Evolutionary conservation across 495 filamentous ascomycete genomes (phyloP), one percentile per base, ranked within the genome.

Genomic region (Lasiosphaeria ovina): DNA sequence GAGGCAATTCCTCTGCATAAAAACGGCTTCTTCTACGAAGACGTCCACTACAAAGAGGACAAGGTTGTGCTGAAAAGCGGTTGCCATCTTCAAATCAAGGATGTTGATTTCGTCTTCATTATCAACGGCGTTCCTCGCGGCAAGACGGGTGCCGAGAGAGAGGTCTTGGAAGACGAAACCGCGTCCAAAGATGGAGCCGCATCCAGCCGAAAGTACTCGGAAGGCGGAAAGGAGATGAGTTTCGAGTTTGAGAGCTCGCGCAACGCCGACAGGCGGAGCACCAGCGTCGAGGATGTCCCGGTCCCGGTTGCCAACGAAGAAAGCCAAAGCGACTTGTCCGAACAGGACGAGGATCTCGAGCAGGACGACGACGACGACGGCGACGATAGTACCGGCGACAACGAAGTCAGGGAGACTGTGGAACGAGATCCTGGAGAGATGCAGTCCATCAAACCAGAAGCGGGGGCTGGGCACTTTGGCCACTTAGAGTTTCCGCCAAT

Each of bases 21-120:
- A 64, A 97, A 97, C 69, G 92, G 92, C 35, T 87, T 89, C 36
- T 96, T 93, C 61, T 84, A 90, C 51, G 88, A 96, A 54, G 89
- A 89, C 38, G 81, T 86, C 54, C 88, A 85, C 72, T 80, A 87
- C 65, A 77, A 80, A 14, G 85, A 87, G 44, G 79, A 85, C 40
- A 76, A 84, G 16, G 81, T 89, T 24, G 81, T 85, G 8, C 74
- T 97, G 53, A 80, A 85, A 53, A 89, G 89, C 65, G 88, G 89
- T 45, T 87, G 87, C 66, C 78, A 79, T 16, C 86, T 96, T 40
- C 87, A 91, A 66, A 90, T 96, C 66, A 90, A 90, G 64, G 85
- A 87, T 44, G 88, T 94, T 11, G 79, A 83, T 45, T 86, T 94
- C 54, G 74, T 74, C 35, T 94, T 96, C 63, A 68, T 88, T 31